phyloP scores from a whole-genome alignment of 495 filamentous ascomycete genomes.

The Pyrenopolyporus hunteri region DNA sequence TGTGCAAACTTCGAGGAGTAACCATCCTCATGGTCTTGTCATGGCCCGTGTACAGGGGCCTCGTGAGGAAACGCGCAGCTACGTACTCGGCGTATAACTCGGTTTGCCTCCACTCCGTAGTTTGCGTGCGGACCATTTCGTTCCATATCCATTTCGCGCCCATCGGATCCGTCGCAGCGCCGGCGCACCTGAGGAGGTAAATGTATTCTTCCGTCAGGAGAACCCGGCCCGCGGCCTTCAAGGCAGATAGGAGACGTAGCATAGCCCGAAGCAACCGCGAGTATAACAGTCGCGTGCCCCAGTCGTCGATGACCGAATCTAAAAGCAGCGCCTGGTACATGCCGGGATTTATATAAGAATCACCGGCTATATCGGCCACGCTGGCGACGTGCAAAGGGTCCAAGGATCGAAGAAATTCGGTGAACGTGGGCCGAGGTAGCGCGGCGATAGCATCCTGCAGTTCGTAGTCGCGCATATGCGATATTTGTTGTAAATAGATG shows the following conservation, averaged over 20 bases:
- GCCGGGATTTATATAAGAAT: constrained; percentile 29
- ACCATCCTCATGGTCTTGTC: constrained; percentile 40
- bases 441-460: constrained; percentile 15
- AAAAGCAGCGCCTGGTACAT: constrained; percentile 38
- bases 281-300: constrained; percentile 43
- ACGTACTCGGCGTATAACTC: constrained; percentile 41
- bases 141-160: constrained; percentile 36
- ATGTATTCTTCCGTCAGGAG: constrained; percentile 42
- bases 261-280: constrained; percentile 29
- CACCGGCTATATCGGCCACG: constrained; percentile 36
- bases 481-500: constrained; percentile 18
- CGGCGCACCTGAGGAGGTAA: constrained; percentile 44
- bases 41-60: constrained; percentile 44
- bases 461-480: constrained; percentile 9
- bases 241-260: constrained; percentile 24
- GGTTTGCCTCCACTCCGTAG: constrained; percentile 20
- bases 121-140: constrained; percentile 15
- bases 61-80: constrained; percentile 46
- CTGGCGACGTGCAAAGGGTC: constrained; percentile 41
- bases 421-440: constrained; percentile 45
- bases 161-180: constrained; percentile 39
- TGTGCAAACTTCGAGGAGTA: constrained; percentile 39
- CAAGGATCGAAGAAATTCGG: constrained; percentile 45
- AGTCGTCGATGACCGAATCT: constrained; percentile 39
- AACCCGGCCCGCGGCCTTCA: constrained; percentile 31